Evolutionary conservation across 1,139 yeast genomes (phyloP).

Genomic region (Pichia sp.): DNA sequence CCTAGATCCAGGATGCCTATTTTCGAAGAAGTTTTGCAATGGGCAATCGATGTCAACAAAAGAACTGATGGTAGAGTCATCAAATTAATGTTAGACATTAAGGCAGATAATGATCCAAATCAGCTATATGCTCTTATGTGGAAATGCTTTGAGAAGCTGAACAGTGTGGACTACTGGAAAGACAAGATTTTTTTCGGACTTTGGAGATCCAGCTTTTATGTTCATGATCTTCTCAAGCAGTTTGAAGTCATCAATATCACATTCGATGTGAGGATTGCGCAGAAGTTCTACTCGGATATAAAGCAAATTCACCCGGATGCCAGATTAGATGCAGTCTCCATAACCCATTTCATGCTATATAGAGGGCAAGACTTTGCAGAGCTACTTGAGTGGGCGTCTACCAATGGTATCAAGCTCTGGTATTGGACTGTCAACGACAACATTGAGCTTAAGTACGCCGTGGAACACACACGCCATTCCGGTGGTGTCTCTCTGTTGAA

Average conservation of each 20-base stretch:
- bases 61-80: constrained; percentile 25
- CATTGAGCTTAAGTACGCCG: constrained; percentile 14
- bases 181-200: constrained; percentile 66
- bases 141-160: constrained; percentile 34
- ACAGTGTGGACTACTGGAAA: constrained; percentile 50
- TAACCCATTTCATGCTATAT: constrained; percentile 29
- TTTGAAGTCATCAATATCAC: constrained; percentile 50
- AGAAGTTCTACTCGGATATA: constrained; percentile 28
- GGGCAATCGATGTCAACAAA: constrained; percentile 40
- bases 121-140: constrained; percentile 48
- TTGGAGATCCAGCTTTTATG: constrained; percentile 67
- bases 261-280: constrained; percentile 33
- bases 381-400: constrained; percentile 26
- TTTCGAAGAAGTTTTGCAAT: constrained; percentile 49
- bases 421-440: constrained; percentile 74
- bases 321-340: constrained; percentile 22
- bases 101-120: constrained; percentile 56
- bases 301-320: constrained; percentile 25
- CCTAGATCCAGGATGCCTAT: constrained; percentile 56
- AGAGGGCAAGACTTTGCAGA: constrained; percentile 36
- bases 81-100: constrained; percentile 75
- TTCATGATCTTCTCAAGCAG: constrained; percentile 34
- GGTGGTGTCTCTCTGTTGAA: constrained; percentile 13
- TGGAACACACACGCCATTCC: constrained; percentile 5
- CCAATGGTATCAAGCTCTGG: constrained; percentile 48